Percentiles rank a stretch among this genome's conserved stretches.
Conservation (phyloP, 176 grass and related monocot species). For the Lolium perenne region DNA sequence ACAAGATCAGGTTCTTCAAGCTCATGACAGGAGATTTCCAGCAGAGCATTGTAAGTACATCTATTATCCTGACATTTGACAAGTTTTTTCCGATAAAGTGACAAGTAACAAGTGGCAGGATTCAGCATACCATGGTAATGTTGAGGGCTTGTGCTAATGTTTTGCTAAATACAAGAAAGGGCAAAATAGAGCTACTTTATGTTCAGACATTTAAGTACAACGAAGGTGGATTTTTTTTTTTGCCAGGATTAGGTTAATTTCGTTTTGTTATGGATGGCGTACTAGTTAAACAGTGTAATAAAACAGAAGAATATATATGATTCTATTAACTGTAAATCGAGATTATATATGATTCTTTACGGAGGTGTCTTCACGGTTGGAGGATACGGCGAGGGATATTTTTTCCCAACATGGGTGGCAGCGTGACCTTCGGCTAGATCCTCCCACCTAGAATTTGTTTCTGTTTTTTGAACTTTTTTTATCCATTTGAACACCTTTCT, state of each 20-base stretch:
- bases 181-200: neutral
- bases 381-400: too few species aligned
- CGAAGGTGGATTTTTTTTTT: neutral
- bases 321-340: neutral
- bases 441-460: too few species aligned
- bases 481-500: too few species aligned
- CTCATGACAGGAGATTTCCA: slow-evolving; percentile 41
- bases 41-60: slow-evolving; percentile 43
- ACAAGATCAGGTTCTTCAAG: slow-evolving; percentile 44
- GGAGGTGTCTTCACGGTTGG: too few species aligned
- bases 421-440: too few species aligned
- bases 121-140: neutral
- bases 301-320: neutral
- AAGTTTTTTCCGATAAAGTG: neutral
- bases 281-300: neutral
- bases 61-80: neutral
- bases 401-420: too few species aligned
- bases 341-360: neutral
- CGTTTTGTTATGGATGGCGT: neutral
- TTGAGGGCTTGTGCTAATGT: neutral
- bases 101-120: neutral
- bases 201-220: neutral
- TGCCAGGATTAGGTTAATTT: neutral
- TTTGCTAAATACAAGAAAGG: neutral
- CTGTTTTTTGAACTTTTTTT: too few species aligned